phyloP scores from a whole-genome alignment of 768 basidiomycete genomes.

The Boletellus ananas region DNA sequence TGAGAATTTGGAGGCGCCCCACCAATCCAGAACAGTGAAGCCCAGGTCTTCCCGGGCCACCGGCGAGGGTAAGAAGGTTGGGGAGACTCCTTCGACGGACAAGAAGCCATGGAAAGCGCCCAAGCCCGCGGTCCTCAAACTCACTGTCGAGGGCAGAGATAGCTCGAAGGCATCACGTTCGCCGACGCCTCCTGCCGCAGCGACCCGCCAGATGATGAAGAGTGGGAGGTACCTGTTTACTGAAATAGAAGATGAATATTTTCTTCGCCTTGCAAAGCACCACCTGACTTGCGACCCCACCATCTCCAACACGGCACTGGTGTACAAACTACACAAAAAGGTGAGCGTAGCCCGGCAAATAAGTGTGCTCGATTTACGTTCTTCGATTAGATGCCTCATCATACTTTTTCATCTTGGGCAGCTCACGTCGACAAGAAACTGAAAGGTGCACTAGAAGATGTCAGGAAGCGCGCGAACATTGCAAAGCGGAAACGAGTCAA shows the following conservation, averaged over 20 bases:
- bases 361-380: not conserved
- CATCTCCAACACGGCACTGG: slow-evolving; percentile 37
- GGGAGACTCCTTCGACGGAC: slow-evolving; percentile 3
- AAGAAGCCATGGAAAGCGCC: slow-evolving; percentile 9
- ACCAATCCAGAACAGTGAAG: slow-evolving; percentile 2
- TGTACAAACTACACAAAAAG: slow-evolving; percentile 41
- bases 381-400: slow-evolving; percentile 55
- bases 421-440: slow-evolving; percentile 33
- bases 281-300: slow-evolving; percentile 47
- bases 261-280: slow-evolving; percentile 40
- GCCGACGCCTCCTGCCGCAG: slow-evolving; percentile 45
- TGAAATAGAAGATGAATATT: slow-evolving; percentile 48
- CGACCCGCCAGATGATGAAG: slow-evolving; percentile 25
- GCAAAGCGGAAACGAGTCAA: slow-evolving; percentile 40
- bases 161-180: slow-evolving; percentile 22
- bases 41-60: slow-evolving; percentile 4
- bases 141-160: not conserved
- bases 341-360: slow-evolving; percentile 28
- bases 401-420: slow-evolving; percentile 49
- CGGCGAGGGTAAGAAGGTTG: slow-evolving; percentile 1
- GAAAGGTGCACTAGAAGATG: slow-evolving; percentile 40
- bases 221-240: slow-evolving; percentile 45
- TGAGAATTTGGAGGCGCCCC: slow-evolving; percentile 9
- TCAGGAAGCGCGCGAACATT: slow-evolving; percentile 50
- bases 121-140: not conserved